phyloP scores from a whole-genome alignment of 441 rosid species.

The Pelargonium australe region DNA sequence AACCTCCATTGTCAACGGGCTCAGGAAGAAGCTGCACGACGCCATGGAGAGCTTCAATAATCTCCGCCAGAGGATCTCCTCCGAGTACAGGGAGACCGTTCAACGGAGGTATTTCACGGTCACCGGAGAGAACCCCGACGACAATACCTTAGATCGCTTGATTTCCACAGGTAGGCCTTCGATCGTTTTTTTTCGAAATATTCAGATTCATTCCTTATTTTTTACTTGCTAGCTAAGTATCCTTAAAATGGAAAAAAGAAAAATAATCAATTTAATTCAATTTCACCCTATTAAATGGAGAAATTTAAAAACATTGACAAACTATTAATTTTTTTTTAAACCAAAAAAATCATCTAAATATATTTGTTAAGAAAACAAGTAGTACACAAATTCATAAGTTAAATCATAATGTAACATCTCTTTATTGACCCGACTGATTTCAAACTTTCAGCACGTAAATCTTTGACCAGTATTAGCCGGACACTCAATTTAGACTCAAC shows the following conservation, averaged over 20 bases:
- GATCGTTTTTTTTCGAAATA: background rate
- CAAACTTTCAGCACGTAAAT: too few relatives aligned
- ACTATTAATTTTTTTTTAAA: too few relatives aligned
- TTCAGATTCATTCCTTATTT: background rate
- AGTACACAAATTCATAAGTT: too few relatives aligned
- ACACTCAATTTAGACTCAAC: too few relatives aligned
- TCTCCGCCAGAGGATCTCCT: constrained; percentile 48
- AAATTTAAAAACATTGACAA: too few relatives aligned
- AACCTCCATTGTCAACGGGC: constrained; percentile 70
- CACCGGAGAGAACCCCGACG: constrained; percentile 68
- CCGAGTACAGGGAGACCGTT: constrained; percentile 71
- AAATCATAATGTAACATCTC: too few relatives aligned
- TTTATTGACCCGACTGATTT: too few relatives aligned
- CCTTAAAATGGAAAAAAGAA: too few relatives aligned
- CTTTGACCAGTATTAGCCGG: too few relatives aligned
- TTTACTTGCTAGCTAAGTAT: too few relatives aligned
- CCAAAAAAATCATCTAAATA: too few relatives aligned
- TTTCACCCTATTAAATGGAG: background rate
- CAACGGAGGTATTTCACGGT: constrained; percentile 76
- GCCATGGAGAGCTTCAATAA: constrained; percentile 73
- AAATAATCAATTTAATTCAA: background rate
- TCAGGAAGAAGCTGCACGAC: constrained; percentile 74
- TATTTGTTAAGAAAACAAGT: too few relatives aligned
- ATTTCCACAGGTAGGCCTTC: background rate
- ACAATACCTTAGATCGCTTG: constrained; percentile 12